A percentile compares a stretch with the other conserved stretches of the same genome.
Evolutionary conservation across 2,329 filamentous ascomycete species (phyloP).

Genomic region (Cladosporium sp.): DNA sequence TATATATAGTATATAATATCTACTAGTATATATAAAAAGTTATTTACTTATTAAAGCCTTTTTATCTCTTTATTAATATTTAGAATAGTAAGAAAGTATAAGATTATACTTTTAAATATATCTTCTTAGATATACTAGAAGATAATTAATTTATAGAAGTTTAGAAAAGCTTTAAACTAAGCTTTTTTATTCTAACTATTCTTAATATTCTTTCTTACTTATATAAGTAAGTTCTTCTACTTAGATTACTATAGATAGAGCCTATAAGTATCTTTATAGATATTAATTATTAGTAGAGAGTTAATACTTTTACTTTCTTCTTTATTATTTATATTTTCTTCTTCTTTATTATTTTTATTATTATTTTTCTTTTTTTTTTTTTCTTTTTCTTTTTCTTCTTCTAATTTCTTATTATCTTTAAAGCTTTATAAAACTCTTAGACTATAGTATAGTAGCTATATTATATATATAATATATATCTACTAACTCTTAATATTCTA

Average conservation of each 20-base stretch:
- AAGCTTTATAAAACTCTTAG: neutral
- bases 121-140: conserved; percentile 2
- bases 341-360: no score
- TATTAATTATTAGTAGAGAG: no score
- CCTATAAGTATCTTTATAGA: neutral
- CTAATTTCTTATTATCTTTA: neutral
- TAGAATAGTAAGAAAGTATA: conserved; percentile 19
- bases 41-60: conserved; percentile 12
- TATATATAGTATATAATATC: conserved; percentile 19
- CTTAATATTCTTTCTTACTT: neutral
- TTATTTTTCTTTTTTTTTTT: no score
- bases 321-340: no score
- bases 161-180: neutral
- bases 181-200: neutral
- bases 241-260: neutral
- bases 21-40: conserved; percentile 20
- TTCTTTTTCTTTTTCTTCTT: no score
- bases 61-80: conserved; percentile 14
- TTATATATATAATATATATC: neutral
- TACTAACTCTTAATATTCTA: neutral
- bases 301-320: no score
- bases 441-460: neutral
- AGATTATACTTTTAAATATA: conserved; percentile 13
- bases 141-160: neutral
- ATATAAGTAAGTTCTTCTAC: neutral